These are phyloP conservation scores for Sporothrix dimorphospora DNA, from an alignment of 2,329 filamentous ascomycete genomes.

Conservation along the genomic window DNA sequence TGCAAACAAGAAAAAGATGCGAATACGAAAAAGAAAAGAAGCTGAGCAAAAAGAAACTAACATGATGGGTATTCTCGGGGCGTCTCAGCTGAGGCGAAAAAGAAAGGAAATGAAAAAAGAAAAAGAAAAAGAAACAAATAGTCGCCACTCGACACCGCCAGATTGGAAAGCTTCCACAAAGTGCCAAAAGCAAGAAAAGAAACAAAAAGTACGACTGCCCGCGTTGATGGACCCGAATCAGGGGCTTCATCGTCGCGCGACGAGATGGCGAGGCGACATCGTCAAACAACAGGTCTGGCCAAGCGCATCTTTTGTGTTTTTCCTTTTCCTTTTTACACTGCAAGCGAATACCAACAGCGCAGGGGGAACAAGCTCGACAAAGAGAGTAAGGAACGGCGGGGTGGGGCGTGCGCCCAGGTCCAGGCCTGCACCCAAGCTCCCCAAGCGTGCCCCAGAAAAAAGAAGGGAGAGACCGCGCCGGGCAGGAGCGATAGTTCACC, in stretches of 20 bases:
- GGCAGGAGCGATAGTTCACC: constrained; percentile 17
- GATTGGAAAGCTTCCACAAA: neutral
- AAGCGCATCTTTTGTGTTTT: neutral
- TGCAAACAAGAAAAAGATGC: neutral
- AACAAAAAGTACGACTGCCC: neutral
- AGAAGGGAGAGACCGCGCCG: constrained; percentile 12
- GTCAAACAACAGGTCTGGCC: neutral
- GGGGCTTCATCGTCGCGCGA: neutral
- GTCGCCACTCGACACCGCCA: constrained; percentile 24
- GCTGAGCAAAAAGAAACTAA: constrained; percentile 7
- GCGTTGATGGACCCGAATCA: neutral
- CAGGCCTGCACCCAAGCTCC: neutral
- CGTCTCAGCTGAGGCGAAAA: constrained; percentile 5
- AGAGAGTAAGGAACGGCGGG: neutral
- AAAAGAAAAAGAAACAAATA: constrained; percentile 3
- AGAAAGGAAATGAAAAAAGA: neutral
- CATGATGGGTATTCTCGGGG: neutral
- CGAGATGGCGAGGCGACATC: neutral
- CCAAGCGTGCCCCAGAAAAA: constrained; percentile 13
- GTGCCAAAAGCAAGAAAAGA: neutral
- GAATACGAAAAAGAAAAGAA: neutral
- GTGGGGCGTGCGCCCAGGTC: neutral
- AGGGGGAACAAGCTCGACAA: neutral
- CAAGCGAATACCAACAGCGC: neutral
- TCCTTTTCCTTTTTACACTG: constrained; percentile 6